Percentiles rank a stretch among this genome's conserved stretches.
Conservation (phyloP, 1,139 yeast genomes). For the Taphrina pruni region DNA sequence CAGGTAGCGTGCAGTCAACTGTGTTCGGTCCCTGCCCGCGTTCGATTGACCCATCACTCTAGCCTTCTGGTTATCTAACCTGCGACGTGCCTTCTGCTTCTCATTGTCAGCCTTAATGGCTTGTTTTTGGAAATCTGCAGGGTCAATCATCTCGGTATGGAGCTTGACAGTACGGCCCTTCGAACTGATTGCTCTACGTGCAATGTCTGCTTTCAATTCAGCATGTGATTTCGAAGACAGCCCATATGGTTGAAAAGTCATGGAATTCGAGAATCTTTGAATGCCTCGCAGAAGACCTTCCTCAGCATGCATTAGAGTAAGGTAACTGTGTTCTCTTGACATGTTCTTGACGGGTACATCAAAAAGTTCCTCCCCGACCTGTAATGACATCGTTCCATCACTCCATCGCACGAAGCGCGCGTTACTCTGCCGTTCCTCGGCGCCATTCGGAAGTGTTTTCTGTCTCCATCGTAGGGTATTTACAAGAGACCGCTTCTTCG, state of each 20-base stretch:
- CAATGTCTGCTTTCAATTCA: constrained; percentile 61
- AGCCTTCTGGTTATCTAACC: constrained; percentile 64
- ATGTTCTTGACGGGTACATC: constrained; percentile 59
- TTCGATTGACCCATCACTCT: constrained; percentile 70
- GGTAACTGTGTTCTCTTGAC: constrained; percentile 72
- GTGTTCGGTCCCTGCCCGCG: constrained; percentile 54
- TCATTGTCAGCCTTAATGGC: constrained; percentile 66
- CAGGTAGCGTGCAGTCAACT: constrained; percentile 45
- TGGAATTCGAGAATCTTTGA: constrained; percentile 38
- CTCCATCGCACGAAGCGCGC: constrained; percentile 92
- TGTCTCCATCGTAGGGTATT: constrained; percentile 94
- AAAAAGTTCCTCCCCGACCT: constrained; percentile 84
- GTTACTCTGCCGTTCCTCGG: constrained; percentile 69
- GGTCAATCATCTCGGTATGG: constrained; percentile 76
- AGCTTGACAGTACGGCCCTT: constrained; percentile 79
- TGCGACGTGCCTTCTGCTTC: constrained; percentile 54
- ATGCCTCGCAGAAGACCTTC: constrained; percentile 68
- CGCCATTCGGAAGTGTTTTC: constrained; percentile 65
- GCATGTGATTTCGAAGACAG: constrained; percentile 47
- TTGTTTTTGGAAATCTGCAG: constrained; percentile 66
- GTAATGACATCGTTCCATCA: constrained; percentile 85
- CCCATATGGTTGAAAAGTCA: constrained; percentile 41
- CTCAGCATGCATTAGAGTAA: constrained; percentile 73
- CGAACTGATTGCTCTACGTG: constrained; percentile 87
- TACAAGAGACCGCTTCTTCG: constrained; percentile 56